These are phyloP conservation scores for Cercospora sojina DNA, from an alignment of 2,329 filamentous ascomycete species.

Conservation along the genomic window DNA sequence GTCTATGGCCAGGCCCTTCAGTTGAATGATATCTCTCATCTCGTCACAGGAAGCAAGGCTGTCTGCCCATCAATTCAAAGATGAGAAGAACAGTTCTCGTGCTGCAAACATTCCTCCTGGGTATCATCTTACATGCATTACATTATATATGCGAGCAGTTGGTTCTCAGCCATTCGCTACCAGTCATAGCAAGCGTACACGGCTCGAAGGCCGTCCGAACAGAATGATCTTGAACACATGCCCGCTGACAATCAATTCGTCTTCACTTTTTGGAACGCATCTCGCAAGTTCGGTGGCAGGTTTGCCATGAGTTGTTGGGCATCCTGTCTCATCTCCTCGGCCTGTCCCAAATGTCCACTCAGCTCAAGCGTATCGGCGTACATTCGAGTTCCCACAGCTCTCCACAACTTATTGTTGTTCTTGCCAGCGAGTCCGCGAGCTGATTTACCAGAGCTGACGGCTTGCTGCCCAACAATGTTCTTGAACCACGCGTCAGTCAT, in stretches of 20 bases:
- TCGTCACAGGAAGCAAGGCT: background rate
- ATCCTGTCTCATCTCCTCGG: constrained; percentile 28
- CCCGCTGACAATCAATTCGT: background rate
- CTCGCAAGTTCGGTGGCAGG: constrained; percentile 26
- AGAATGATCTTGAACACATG: background rate
- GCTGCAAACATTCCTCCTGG: background rate
- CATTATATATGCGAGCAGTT: background rate
- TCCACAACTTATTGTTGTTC: constrained; percentile 40
- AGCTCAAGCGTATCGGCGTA: constrained; percentile 72
- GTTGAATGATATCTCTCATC: background rate
- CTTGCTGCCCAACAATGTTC: constrained; percentile 67
- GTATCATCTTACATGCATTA: background rate
- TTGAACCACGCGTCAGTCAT: constrained; percentile 83
- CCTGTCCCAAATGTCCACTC: constrained; percentile 53
- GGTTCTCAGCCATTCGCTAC: background rate
- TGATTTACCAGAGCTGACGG: constrained; percentile 52
- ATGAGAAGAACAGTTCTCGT: background rate
- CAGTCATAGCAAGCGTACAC: background rate
- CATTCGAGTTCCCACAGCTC: constrained; percentile 73
- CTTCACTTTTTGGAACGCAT: constrained; percentile 14
- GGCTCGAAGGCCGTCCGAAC: background rate
- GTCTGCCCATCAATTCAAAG: background rate
- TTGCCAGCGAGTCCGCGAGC: constrained; percentile 56
- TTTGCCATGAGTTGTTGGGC: constrained; percentile 25
- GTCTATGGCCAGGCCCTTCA: background rate